A percentile compares a stretch with the other conserved stretches of the same genome.
Evolutionary conservation across 1,284 basidiomycete species (phyloP).

Genomic region (Tylopilus orsonianus): DNA sequence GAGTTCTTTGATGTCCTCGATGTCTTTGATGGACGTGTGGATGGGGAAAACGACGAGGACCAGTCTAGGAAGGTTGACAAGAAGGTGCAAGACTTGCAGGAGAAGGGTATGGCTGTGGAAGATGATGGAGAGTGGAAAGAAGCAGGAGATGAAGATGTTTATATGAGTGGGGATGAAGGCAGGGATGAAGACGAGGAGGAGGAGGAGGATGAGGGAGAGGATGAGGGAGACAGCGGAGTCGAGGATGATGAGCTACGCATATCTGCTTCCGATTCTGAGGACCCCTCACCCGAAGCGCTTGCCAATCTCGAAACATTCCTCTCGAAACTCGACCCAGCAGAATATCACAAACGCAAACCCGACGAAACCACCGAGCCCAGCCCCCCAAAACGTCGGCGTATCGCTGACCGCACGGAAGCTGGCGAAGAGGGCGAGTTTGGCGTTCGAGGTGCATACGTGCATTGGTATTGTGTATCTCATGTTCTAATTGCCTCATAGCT

Average conservation of each 20-base stretch:
- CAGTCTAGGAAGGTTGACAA: not conserved
- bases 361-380: conserved; percentile 29
- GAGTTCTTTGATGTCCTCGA: conserved; percentile 70
- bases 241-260: conserved; percentile 43
- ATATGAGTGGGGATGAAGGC: conserved; percentile 20
- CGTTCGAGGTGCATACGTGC: conserved; percentile 43
- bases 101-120: not conserved
- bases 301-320: conserved; percentile 72
- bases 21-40: conserved; percentile 61
- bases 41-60: conserved; percentile 26
- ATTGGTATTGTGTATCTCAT: conserved; percentile 1
- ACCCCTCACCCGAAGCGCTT: conserved; percentile 57
- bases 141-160: conserved; percentile 8
- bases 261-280: conserved; percentile 60
- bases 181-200: conserved; percentile 37
- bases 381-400: conserved; percentile 57
- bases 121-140: conserved; percentile 13
- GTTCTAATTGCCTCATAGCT: conserved; percentile 36
- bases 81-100: not conserved
- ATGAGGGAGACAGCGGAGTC: not conserved
- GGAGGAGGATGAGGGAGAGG: conserved; percentile 28
- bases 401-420: conserved; percentile 73
- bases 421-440: conserved; percentile 77
- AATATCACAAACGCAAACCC: conserved; percentile 72
- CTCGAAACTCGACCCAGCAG: conserved; percentile 57